phyloP scores from a whole-genome alignment of 2,329 filamentous ascomycete genomes.

The Epichloe sylvatica region DNA sequence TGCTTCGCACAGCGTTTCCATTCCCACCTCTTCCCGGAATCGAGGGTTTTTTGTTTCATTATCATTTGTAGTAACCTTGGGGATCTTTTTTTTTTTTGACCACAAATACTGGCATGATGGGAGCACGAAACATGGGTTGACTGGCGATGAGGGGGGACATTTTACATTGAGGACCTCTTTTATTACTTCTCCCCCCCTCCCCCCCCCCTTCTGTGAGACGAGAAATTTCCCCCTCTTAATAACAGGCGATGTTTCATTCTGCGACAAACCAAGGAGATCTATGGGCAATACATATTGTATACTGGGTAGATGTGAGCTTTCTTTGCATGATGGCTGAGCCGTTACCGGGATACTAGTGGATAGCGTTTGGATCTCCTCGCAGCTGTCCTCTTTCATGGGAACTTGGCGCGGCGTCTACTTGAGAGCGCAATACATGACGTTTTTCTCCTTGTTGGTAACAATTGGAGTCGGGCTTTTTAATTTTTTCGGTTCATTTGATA shows the following conservation, averaged over 20 bases:
- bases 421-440: background rate
- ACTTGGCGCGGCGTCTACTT: conserved; percentile 1
- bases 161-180: background rate
- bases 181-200: background rate
- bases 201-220: background rate
- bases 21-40: background rate
- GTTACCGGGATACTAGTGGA: background rate
- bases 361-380: background rate
- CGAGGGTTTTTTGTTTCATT: background rate
- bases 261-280: background rate
- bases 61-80: background rate
- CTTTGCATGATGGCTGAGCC: background rate
- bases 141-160: background rate
- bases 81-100: background rate
- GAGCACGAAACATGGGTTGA: background rate
- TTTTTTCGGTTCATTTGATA: background rate
- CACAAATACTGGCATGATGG: background rate
- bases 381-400: background rate
- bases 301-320: background rate
- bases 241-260: too few species aligned
- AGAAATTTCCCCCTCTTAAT: background rate
- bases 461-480: background rate
- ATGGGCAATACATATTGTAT: background rate
- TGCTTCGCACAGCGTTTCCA: background rate
- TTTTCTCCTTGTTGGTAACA: background rate